A percentile compares a stretch with the other conserved stretches of the same genome.
These are phyloP conservation scores for Trypanosoma vivax DNA, from an alignment of 208 protist species.

Conservation along the genomic window DNA sequence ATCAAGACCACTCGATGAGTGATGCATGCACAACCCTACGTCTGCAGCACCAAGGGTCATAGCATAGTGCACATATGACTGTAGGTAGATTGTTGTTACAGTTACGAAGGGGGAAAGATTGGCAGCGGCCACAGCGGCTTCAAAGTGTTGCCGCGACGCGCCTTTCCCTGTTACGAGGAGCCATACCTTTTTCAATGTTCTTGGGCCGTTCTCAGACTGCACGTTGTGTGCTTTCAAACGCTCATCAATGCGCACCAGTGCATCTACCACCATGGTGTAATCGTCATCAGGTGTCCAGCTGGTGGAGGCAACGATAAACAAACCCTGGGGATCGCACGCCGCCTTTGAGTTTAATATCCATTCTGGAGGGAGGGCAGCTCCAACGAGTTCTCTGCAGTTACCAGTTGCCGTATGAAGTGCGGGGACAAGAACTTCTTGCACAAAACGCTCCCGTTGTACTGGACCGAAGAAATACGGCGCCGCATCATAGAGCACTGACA, in stretches of 20 bases:
- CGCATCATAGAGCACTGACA: slow-evolving; percentile 70
- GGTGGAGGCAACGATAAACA: slow-evolving; percentile 90
- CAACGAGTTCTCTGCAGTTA: slow-evolving; percentile 25
- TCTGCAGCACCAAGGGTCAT: slow-evolving; percentile 86
- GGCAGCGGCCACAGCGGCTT: slow-evolving; percentile 40
- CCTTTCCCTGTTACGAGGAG: slow-evolving; percentile 82
- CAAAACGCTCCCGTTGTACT: slow-evolving; percentile 29
- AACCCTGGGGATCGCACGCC: slow-evolving; percentile 13
- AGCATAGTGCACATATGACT: slow-evolving; percentile 91
- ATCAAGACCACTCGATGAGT: slow-evolving; percentile 92
- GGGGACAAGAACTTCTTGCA: slow-evolving; percentile 46
- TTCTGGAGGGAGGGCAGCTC: slow-evolving; percentile 49
- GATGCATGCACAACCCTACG: slow-evolving; percentile 94
- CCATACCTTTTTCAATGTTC: slow-evolving; percentile 32
- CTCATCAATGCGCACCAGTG: slow-evolving; percentile 74
- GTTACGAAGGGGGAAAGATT: slow-evolving; percentile 54
- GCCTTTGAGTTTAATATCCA: slow-evolving; percentile 32
- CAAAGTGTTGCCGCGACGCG: slow-evolving; percentile 44
- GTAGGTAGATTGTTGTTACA: slow-evolving; percentile 89
- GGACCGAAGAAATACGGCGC: slow-evolving; percentile 67
- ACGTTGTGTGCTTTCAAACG: slow-evolving; percentile 28
- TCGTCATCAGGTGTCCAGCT: slow-evolving; percentile 97
- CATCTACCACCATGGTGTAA: slow-evolving; percentile 90
- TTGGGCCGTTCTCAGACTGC: slow-evolving; percentile 14
- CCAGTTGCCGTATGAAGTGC: background rate